Percentiles rank a stretch among this genome's conserved stretches.
phyloP scores from a whole-genome alignment of 1,284 basidiomycete species.

The Cutaneotrichosporon cyanovorans region DNA sequence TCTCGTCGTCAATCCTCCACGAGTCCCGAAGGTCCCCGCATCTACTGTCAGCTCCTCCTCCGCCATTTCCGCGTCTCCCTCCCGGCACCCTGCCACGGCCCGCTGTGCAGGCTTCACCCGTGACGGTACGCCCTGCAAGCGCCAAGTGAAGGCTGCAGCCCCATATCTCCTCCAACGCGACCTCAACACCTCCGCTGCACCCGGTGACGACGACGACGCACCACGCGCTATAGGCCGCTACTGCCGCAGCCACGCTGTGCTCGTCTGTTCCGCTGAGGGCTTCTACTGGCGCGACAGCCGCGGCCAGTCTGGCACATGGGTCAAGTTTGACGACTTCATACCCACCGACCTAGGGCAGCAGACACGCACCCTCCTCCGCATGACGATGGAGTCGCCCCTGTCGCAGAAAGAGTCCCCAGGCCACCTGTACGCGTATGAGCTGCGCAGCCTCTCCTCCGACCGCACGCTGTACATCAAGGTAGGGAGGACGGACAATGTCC shows the following conservation, averaged over 20 bases:
- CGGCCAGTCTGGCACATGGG: constrained; percentile 26
- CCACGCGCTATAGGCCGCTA: constrained; percentile 27
- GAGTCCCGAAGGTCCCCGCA: no score
- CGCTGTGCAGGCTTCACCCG: constrained; percentile 43
- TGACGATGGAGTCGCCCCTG: constrained; percentile 43
- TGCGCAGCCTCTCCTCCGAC: constrained; percentile 29
- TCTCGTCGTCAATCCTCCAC: no score
- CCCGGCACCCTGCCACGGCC: constrained; percentile 1
- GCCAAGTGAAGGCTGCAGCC: constrained; percentile 31
- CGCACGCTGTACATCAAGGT: constrained; percentile 39
- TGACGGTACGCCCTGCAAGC: constrained; percentile 39
- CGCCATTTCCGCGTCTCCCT: no score
- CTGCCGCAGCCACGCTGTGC: constrained; percentile 43
- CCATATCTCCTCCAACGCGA: constrained; percentile 20
- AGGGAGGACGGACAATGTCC: constrained; percentile 44
- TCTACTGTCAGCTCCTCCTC: no score
- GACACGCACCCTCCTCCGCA: constrained; percentile 40
- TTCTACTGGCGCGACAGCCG: constrained; percentile 35
- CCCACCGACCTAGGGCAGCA: constrained; percentile 39
- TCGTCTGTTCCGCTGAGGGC: constrained; percentile 37
- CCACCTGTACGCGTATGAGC: constrained; percentile 44
- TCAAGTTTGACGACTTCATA: constrained; percentile 40
- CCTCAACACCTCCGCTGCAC: neutral
- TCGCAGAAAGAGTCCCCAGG: constrained; percentile 40
- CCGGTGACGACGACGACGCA: constrained; percentile 10